Conservation (phyloP, 2,329 filamentous ascomycete species). For the Fusarium verrucosum region DNA sequence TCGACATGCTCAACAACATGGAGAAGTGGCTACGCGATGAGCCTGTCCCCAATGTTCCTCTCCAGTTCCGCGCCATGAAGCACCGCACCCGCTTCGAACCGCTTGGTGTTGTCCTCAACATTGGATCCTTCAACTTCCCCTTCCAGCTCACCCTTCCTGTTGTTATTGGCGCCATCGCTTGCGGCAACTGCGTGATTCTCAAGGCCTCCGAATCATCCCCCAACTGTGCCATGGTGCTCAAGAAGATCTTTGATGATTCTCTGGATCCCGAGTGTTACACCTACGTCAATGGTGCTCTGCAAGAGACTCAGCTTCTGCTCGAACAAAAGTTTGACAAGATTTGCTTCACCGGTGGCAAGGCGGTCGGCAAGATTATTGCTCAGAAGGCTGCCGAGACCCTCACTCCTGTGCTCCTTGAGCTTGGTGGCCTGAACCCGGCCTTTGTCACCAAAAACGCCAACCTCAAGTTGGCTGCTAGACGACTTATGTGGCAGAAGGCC, state of each 20-base stretch:
- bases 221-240: slow-evolving; percentile 78
- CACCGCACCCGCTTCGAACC: slow-evolving; percentile 88
- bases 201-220: slow-evolving; percentile 91
- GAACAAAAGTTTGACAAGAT: slow-evolving; percentile 98
- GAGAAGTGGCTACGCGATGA: slow-evolving; percentile 87
- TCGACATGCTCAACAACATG: slow-evolving; percentile 80
- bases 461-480: slow-evolving; percentile 79
- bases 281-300: slow-evolving; percentile 81
- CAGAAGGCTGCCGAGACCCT: slow-evolving; percentile 89
- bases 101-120: slow-evolving; percentile 82
- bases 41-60: slow-evolving; percentile 72
- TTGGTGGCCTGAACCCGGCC: slow-evolving; percentile 91
- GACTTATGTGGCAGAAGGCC: slow-evolving; percentile 89
- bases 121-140: slow-evolving; percentile 95
- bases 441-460: slow-evolving; percentile 88
- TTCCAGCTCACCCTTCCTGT: slow-evolving; percentile 82
- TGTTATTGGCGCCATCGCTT: slow-evolving; percentile 87
- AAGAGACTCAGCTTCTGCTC: slow-evolving; percentile 83
- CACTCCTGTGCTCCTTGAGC: slow-evolving; percentile 88
- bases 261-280: slow-evolving; percentile 82
- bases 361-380: slow-evolving; percentile 85
- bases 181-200: slow-evolving; percentile 87
- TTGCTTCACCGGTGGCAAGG: slow-evolving; percentile 87
- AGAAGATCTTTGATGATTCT: slow-evolving; percentile 77
- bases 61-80: slow-evolving; percentile 73